Evolutionary conservation across 2,329 filamentous ascomycete species (phyloP).

Genomic region (Cylindrodendrum hubeiense): DNA sequence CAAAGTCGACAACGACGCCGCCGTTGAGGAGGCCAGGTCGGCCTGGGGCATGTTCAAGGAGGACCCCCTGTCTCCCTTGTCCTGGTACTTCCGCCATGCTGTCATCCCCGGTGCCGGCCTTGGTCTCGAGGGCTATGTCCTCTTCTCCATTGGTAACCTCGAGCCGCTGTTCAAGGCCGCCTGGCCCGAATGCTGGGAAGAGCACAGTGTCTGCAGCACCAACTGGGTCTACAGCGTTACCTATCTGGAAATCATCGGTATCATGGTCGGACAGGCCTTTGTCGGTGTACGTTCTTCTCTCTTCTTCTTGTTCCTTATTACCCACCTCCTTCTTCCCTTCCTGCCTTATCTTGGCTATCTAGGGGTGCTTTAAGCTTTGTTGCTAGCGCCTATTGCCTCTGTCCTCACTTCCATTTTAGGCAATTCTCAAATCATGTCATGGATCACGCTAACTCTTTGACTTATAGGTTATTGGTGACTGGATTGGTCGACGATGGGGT

Average conservation of each 20-base stretch:
- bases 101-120: conserved; percentile 93
- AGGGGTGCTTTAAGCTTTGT: neutral
- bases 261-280: conserved; percentile 91
- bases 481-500: conserved; percentile 93
- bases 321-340: neutral
- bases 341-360: neutral
- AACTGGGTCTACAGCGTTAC: conserved; percentile 89
- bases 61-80: conserved; percentile 86
- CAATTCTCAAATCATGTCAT: conserved; percentile 14
- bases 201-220: conserved; percentile 73
- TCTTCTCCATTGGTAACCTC: conserved; percentile 97
- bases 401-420: conserved; percentile 9
- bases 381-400: conserved; percentile 16
- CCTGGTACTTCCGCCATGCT: conserved; percentile 90
- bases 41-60: conserved; percentile 87
- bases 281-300: conserved; percentile 74
- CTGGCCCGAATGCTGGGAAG: conserved; percentile 84
- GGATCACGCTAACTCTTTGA: conserved; percentile 26
- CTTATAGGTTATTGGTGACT: conserved; percentile 68
- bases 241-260: conserved; percentile 93
- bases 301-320: too few species aligned
- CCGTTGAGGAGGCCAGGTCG: conserved; percentile 72
- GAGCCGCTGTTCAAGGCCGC: conserved; percentile 82
- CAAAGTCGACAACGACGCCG: conserved; percentile 78
- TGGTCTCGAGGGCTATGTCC: conserved; percentile 92